These are phyloP conservation scores for Colletotrichum limetticola DNA, from an alignment of 2,329 filamentous ascomycete genomes.

Conservation along the genomic window DNA sequence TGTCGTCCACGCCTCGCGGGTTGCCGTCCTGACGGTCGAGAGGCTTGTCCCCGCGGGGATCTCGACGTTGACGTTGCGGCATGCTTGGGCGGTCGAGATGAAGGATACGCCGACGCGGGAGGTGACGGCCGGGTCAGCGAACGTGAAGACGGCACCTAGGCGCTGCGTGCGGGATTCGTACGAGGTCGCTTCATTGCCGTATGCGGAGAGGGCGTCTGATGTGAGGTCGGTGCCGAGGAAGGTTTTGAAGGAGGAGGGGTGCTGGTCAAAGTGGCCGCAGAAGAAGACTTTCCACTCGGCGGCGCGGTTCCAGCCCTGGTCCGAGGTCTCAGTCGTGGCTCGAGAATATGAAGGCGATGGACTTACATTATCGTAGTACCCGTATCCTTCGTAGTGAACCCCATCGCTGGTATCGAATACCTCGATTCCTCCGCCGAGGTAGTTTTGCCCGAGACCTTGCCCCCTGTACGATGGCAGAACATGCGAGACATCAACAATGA, in stretches of 20 bases:
- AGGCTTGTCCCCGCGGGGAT: slow-evolving; percentile 60
- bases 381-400: slow-evolving; percentile 66
- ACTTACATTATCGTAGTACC: slow-evolving; percentile 70
- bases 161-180: slow-evolving; percentile 50
- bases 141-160: slow-evolving; percentile 65
- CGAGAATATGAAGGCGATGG: not conserved
- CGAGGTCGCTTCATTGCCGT: slow-evolving; percentile 41
- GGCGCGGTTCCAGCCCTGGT: slow-evolving; percentile 70
- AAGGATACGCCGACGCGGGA: slow-evolving; percentile 76
- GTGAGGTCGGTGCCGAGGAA: slow-evolving; percentile 52
- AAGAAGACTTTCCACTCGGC: slow-evolving; percentile 72
- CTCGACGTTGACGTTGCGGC: slow-evolving; percentile 65
- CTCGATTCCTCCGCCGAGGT: slow-evolving; percentile 68
- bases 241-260: slow-evolving; percentile 54
- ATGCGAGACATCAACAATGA: slow-evolving; percentile 74
- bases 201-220: slow-evolving; percentile 44
- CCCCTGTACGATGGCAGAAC: slow-evolving; percentile 71
- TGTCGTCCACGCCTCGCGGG: slow-evolving; percentile 67
- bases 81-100: slow-evolving; percentile 71
- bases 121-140: slow-evolving; percentile 55
- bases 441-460: slow-evolving; percentile 69
- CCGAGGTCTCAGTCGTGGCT: slow-evolving; percentile 7
- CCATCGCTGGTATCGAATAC: slow-evolving; percentile 54
- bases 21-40: slow-evolving; percentile 55
- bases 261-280: slow-evolving; percentile 68